Percentiles rank a stretch among this genome's conserved stretches.
phyloP scores from a whole-genome alignment of 495 filamentous ascomycete species.

The Neurospora sp. region DNA sequence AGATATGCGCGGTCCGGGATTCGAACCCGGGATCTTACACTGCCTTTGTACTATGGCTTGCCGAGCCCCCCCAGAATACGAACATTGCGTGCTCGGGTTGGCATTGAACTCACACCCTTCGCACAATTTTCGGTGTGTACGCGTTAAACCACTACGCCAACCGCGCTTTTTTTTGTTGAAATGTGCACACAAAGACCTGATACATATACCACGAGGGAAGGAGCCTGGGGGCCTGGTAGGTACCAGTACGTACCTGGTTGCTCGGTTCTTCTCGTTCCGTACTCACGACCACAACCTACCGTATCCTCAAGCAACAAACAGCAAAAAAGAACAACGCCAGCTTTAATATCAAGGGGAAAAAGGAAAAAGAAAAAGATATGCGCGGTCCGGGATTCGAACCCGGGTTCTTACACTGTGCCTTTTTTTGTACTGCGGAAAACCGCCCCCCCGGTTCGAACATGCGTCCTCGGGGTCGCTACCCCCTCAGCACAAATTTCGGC shows the following conservation, averaged over 20 bases:
- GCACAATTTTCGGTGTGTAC: neutral
- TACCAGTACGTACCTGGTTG: too few species aligned
- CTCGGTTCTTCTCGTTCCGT: too few species aligned
- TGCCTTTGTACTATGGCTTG: neutral
- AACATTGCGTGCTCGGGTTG: too few species aligned
- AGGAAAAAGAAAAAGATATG: neutral
- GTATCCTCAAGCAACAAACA: too few species aligned
- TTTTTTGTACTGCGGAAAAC: too few species aligned
- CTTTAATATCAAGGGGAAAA: too few species aligned
- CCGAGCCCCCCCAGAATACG: too few species aligned
- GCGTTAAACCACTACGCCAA: neutral
- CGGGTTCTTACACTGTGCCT: neutral
- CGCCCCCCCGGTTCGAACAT: too few species aligned
- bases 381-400: neutral
- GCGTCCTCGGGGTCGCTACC: too few species aligned
- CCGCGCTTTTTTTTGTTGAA: neutral
- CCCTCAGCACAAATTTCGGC: neutral
- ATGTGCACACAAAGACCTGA: neutral
- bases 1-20: neutral
- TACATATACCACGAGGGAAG: neutral
- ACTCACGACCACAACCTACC: neutral
- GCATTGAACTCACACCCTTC: too few species aligned
- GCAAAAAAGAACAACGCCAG: too few species aligned
- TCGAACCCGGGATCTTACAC: neutral
- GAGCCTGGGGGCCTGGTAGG: neutral